Evolutionary conservation across 495 filamentous ascomycete genomes (phyloP).

Genomic region (Penicillium herquei): DNA sequence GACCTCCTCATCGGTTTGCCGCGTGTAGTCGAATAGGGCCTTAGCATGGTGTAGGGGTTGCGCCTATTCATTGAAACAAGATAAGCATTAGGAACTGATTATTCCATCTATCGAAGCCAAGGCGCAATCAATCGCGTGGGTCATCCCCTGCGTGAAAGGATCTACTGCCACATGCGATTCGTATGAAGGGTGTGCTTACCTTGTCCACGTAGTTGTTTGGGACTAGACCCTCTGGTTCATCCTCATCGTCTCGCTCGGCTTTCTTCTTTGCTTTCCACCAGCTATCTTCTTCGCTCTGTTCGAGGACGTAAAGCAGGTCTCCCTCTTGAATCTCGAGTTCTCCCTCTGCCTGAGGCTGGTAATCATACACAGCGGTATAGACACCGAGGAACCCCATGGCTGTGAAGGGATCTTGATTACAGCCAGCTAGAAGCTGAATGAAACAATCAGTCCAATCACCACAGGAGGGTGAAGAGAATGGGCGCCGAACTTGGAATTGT

Average conservation of each 20-base stretch:
- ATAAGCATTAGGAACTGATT: constrained; percentile 16
- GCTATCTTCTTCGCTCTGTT: constrained; percentile 86
- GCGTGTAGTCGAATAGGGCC: constrained; percentile 92
- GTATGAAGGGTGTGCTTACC: constrained; percentile 55
- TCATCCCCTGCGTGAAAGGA: neutral
- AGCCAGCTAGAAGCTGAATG: neutral
- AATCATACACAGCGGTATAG: constrained; percentile 92
- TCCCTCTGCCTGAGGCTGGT: constrained; percentile 80
- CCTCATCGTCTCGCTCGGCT: constrained; percentile 83
- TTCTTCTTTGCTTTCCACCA: constrained; percentile 99
- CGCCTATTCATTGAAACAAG: constrained; percentile 48
- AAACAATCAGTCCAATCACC: constrained; percentile 10
- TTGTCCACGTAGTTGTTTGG: constrained; percentile 96
- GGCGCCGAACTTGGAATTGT: constrained; percentile 9
- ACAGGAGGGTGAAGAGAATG: constrained; percentile 14
- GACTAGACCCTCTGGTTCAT: constrained; percentile 90
- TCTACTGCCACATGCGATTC: neutral
- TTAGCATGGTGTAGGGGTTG: constrained; percentile 71
- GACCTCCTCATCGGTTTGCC: constrained; percentile 96
- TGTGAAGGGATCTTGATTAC: constrained; percentile 2
- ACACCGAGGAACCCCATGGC: constrained; percentile 82
- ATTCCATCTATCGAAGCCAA: neutral
- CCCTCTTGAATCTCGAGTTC: constrained; percentile 88
- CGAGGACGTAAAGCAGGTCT: constrained; percentile 87
- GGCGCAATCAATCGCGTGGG: neutral